These are phyloP conservation scores for Sugiyamaella sp. DNA, from an alignment of 1,139 yeast genomes.

Conservation along the genomic window DNA sequence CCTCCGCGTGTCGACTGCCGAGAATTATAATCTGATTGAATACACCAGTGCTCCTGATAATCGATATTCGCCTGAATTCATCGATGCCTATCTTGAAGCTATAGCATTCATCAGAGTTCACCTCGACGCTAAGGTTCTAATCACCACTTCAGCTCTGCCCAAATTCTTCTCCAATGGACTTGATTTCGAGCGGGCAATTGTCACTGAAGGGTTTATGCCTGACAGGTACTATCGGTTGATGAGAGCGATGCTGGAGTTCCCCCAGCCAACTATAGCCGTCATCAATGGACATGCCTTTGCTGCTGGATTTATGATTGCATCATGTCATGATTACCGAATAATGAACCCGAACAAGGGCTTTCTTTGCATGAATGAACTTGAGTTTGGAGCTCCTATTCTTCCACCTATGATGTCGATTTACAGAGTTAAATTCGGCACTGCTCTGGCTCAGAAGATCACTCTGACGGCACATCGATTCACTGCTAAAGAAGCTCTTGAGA, in stretches of 20 bases:
- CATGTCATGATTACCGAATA: conserved; percentile 45
- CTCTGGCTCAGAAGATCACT: conserved; percentile 37
- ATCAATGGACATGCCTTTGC: conserved; percentile 48
- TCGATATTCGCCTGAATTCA: conserved; percentile 40
- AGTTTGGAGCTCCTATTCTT: conserved; percentile 44
- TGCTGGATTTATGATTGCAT: conserved; percentile 46
- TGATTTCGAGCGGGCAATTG: conserved; percentile 41
- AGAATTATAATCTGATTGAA: conserved; percentile 38
- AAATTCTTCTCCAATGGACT: conserved; percentile 48
- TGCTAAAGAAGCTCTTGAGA: conserved; percentile 40
- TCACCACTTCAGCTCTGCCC: conserved; percentile 43
- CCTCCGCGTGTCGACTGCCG: conserved; percentile 32
- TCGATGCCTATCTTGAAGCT: conserved; percentile 41
- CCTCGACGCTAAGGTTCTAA: conserved; percentile 38
- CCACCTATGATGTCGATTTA: conserved; percentile 44
- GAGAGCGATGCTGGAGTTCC: conserved; percentile 42
- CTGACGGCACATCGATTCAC: conserved; percentile 43
- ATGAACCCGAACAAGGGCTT: conserved; percentile 46
- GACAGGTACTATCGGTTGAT: conserved; percentile 40
- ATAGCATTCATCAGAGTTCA: conserved; percentile 37
- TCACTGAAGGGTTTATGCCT: conserved; percentile 42
- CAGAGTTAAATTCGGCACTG: conserved; percentile 39
- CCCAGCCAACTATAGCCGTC: conserved; percentile 46
- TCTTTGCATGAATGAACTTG: conserved; percentile 46
- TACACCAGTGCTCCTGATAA: conserved; percentile 44